Base-by-base conservation (phyloP, 78 protist genomes). In the Dictyostelium discoideum region DNA sequence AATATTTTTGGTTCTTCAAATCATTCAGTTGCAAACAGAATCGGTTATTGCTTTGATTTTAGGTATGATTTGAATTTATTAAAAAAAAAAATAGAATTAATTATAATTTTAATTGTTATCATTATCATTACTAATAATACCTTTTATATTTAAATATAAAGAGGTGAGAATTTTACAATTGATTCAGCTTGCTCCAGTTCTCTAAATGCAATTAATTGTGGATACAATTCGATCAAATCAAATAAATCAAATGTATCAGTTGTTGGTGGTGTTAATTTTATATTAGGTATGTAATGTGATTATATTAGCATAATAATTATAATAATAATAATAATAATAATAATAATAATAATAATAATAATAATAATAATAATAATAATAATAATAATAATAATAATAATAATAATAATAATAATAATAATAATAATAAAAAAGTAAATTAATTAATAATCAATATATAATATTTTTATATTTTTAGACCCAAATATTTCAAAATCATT, bases 181-280 rank as follows among this genome's bases (percentile, higher is more conserved):
- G 99, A 98, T 76, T 96, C 99, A 20, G 99, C 99, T 22, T 98
- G 99, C 85, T 87, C 97, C 14, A 80, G 96, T 22, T 87, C 98
- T 8, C 87, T 97, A 40, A 77, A 77, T 42, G 60, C 84, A 37
- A 42, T 78, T 42, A 37, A 78, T 22, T 40, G 20, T 18, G 84
- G 84, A 2, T 78, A 78, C n/a, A 37, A 37, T 14, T 42, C 84
- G n/a, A 42, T 78, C n/a, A 37, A 40, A 40, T 14, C 42, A 37
- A 46, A 46, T 42, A 78, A 9, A 14, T 78, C 84, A 78, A 78
- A 42, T 78, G 11, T 78, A 16, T 78, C 84, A 5, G 44, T 78
- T 22, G 84, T 78, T 22, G 50, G 84, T 78, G 84, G 84, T 22
- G 50, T 42, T 22, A 78, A 78, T 42, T 78, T 78, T 3, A 37